These are phyloP conservation scores for Mycena amicta DNA, from an alignment of 768 basidiomycete genomes.

Conservation along the genomic window DNA sequence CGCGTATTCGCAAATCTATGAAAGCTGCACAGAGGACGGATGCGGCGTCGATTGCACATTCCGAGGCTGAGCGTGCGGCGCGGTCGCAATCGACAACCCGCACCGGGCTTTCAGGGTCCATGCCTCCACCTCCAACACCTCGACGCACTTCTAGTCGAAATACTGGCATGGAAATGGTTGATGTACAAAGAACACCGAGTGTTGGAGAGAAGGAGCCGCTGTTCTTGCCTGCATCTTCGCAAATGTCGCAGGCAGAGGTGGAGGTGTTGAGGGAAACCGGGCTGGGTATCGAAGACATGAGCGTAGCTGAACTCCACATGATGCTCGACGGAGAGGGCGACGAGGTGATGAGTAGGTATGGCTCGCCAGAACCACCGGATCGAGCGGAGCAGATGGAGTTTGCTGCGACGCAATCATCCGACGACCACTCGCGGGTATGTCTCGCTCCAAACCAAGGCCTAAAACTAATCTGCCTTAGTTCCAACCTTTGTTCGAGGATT, in stretches of 20 bases:
- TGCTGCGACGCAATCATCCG: conserved; percentile 42
- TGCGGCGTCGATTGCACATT: conserved; percentile 24
- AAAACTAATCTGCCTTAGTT: conserved; percentile 35
- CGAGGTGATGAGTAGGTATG: conserved; percentile 40
- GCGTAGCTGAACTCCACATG: conserved; percentile 57
- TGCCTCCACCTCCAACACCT: conserved; percentile 42
- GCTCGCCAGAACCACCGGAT: conserved; percentile 13
- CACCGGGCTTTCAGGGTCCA: conserved; percentile 34
- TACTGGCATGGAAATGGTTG: neutral
- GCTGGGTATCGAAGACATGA: conserved; percentile 70
- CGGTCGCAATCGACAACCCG: conserved; percentile 26
- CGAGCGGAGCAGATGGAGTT: conserved; percentile 33
- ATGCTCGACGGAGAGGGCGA: conserved; percentile 64
- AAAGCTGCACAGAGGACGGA: conserved; percentile 48
- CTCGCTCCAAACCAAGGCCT: neutral
- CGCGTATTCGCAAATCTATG: conserved; percentile 54
- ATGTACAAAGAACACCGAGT: too few relatives aligned
- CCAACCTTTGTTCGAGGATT: conserved; percentile 57
- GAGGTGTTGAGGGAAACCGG: conserved; percentile 61
- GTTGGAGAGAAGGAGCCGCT: conserved; percentile 38
- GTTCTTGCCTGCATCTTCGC: conserved; percentile 53
- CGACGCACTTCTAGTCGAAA: conserved; percentile 21
- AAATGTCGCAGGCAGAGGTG: conserved; percentile 58
- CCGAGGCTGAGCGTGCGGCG: conserved; percentile 12
- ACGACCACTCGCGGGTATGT: conserved; percentile 36